Percentiles rank a stretch among this genome's conserved stretches.
Conservation (phyloP, 371 early-diverging fungal species). For the Lichtheimia ornata region DNA sequence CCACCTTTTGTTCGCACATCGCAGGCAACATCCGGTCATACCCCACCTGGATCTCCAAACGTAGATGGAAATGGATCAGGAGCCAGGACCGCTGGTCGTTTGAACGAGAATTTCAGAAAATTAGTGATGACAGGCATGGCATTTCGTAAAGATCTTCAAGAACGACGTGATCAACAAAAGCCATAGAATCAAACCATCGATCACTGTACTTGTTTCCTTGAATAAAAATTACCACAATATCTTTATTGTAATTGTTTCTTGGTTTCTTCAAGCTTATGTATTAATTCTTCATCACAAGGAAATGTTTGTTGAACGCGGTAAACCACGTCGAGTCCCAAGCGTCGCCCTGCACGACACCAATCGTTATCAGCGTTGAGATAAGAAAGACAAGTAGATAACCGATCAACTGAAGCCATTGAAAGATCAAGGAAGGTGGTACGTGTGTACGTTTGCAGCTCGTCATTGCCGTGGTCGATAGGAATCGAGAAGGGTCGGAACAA, state of each 20-base stretch:
- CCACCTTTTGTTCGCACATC: slow-evolving; percentile 20
- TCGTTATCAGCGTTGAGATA: slow-evolving; percentile 2
- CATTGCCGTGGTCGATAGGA: slow-evolving; percentile 7
- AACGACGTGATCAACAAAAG: slow-evolving; percentile 32
- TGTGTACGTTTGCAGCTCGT: slow-evolving; percentile 40
- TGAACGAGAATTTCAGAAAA: slow-evolving; percentile 56
- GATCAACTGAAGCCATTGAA: slow-evolving; percentile 31
- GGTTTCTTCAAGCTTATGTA: slow-evolving; percentile 8
- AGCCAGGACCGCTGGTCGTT: slow-evolving; percentile 30
- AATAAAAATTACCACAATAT: neutral
- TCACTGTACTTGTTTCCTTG: no score
- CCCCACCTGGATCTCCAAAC: neutral
- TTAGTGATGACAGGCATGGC: slow-evolving; percentile 57
- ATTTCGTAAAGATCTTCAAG: slow-evolving; percentile 52
- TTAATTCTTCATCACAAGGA: slow-evolving; percentile 37
- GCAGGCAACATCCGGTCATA: slow-evolving; percentile 11
- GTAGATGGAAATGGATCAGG: slow-evolving; percentile 2
- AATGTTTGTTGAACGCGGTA: slow-evolving; percentile 27
- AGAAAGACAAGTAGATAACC: slow-evolving; percentile 22
- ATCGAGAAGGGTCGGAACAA: slow-evolving; percentile 43
- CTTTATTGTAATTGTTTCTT: neutral
- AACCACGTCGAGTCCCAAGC: slow-evolving; percentile 31
- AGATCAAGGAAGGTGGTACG: slow-evolving; percentile 46
- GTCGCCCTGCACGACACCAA: slow-evolving; percentile 22
- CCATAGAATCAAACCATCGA: neutral